Evolutionary conservation across 257 asterid species (phyloP), one percentile per base, ranked within the genome.

Genomic region (Fraxinus cuspidata): DNA sequence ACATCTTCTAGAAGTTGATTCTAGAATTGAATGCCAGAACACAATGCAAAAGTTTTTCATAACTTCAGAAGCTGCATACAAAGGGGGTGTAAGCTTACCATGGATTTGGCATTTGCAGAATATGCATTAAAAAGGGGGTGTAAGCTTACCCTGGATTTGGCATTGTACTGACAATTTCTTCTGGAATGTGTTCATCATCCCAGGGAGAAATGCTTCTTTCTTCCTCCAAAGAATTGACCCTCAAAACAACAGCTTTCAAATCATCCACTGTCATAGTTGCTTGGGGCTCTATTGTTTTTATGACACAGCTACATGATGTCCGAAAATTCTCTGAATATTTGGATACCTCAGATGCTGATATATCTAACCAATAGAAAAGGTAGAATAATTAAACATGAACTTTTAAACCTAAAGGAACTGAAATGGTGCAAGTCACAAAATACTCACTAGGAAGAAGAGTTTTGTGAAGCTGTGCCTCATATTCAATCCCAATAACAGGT

Each of bases 401-500:
- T 63, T 13, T 75, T 78, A 60, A 78, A 68, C 40, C 13, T 56
- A 37, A 47, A 78, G 72, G 35, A 81, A 51, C 18, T 37, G 42
- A 18, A 53, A 34, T 70, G 65, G 40, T 77, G 68, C 29, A 11
- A 80, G 65, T 21, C 64, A 51, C 19, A 44, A 77, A 53, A 70
- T 35, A 83, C 98, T 91, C 89, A 94, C 98, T 23, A 63, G 98
- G 96, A 76, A 94, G 85, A 83, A 94, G 89, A 84, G 97, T 83
- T 88, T 94, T 92, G 82, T 94, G 94, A 70, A 94, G 97, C 79
- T 92, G 93, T 49, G 98, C 98, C 85, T 92, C 98, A 76, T 84
- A 87, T 81, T 92, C 98, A 72, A 94, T 83, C 85, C 98, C 98
- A 82, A 94, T 86, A 72, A 94, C 98, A 75, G 98, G 97, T 86